Evolutionary conservation across 257 asterid genomes (phyloP), one percentile per base, ranked within the genome.

Genomic region (Catharanthus roseus): DNA sequence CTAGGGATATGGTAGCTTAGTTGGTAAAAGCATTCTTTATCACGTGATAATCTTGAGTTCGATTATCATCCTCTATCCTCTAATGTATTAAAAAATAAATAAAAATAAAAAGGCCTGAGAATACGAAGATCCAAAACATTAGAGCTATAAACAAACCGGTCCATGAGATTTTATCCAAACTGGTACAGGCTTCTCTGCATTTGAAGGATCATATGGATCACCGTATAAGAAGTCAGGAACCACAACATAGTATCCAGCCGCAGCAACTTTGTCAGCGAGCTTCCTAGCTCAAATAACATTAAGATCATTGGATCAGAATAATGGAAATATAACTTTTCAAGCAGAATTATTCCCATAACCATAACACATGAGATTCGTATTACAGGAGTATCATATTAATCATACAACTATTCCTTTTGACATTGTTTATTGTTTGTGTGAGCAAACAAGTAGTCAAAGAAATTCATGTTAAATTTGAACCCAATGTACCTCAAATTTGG

Each of bases 181-280:
- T n/a, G 42, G 61, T 4, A 77, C 0, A 69, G 85, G 80, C 78
- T 56, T 80, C 54, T 79, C 82, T 21, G 75, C 44, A 74, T 74
- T 77, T 28, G 80, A 38, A 58, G 83, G 84, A 73, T 81, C 80
- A 26, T 24, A 86, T 10, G 87, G 86, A 67, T 88, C 92, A 24
- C 89, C 90, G 42, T 78, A 15, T 67, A 86, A 76, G 84, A 88
- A 83, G 81, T 85, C 95, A 53, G 95, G 95, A 75, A 81, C 92
- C 70, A 86, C 90, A 45, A 77, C 92, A 31, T 77, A 80, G 81
- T 68, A 88, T 23, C 92, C 95, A 69, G 80, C 82, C 56, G 87
- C 80, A 51, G 87, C 92, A 72, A 86, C 81, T 79, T 88, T 88
- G 79, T 86, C 95, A 19, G 95, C 89, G 64, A 88, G 74, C 73